Percentiles rank a stretch among this genome's conserved stretches.
These are phyloP conservation scores for Lycium ferocissimum DNA, from an alignment of 257 asterid genomes.

Conservation along the genomic window DNA sequence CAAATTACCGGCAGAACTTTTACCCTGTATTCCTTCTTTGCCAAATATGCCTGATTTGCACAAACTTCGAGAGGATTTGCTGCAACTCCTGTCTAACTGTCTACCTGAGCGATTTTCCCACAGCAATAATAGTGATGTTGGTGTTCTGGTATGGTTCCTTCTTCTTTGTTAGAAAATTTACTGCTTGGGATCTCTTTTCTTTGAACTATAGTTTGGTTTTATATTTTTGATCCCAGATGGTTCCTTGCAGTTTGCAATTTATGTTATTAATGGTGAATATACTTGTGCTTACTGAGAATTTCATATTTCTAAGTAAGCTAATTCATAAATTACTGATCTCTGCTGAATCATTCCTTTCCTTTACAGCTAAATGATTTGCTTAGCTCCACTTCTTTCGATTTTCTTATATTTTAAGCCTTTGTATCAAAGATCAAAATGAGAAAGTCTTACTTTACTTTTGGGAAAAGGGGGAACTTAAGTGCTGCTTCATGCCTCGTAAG, in stretches of 20 bases:
- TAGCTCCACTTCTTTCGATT: background rate
- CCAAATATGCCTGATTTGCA: slow-evolving; percentile 81
- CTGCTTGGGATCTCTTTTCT: background rate
- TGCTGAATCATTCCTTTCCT: background rate
- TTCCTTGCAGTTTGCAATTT: background rate
- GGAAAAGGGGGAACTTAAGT: background rate
- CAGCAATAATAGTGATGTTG: slow-evolving; percentile 62
- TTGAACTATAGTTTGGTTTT: background rate
- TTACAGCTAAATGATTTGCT: background rate
- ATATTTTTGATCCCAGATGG: background rate
- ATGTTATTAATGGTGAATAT: background rate
- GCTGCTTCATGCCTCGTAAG: background rate
- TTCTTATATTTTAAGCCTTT: background rate
- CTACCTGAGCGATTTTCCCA: slow-evolving; percentile 72
- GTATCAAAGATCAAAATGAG: background rate
- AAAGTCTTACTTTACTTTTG: background rate
- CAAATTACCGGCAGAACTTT: slow-evolving; percentile 24
- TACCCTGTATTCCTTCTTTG: slow-evolving; percentile 75
- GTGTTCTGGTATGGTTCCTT: slow-evolving; percentile 64
- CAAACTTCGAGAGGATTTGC: slow-evolving; percentile 59
- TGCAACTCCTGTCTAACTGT: slow-evolving; percentile 82
- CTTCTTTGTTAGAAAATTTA: slow-evolving; percentile 19
- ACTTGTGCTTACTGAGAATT: background rate
- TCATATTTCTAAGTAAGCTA: background rate
- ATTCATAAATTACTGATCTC: background rate